A percentile compares a stretch with the other conserved stretches of the same genome.
Evolutionary conservation across 306 rosid species (phyloP).

Genomic region (Vigna hirtella): DNA sequence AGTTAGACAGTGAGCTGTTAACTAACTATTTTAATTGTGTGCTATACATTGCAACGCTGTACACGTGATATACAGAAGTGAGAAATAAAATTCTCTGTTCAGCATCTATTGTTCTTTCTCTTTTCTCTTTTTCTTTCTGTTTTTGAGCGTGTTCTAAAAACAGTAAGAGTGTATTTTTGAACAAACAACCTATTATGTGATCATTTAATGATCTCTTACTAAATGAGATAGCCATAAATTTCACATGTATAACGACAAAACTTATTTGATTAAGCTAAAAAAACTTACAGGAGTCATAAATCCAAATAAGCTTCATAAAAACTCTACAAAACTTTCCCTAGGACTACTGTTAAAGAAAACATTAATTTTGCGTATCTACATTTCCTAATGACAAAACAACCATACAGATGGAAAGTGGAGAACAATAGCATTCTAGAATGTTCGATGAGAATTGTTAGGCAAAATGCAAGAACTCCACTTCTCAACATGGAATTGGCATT

Average conservation of each 20-base stretch:
- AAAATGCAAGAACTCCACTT: constrained; percentile 23
- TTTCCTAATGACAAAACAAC: neutral
- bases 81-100: too few species aligned
- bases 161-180: neutral
- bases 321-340: neutral
- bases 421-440: neutral
- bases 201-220: neutral
- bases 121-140: neutral
- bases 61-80: neutral
- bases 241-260: neutral
- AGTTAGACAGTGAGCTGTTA: too few species aligned
- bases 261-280: neutral
- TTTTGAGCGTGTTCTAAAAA: neutral
- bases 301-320: neutral
- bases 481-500: constrained; percentile 4
- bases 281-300: neutral
- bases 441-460: neutral
- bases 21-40: too few species aligned
- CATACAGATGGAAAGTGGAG: neutral
- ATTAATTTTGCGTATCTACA: neutral
- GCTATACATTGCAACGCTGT: neutral
- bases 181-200: neutral
- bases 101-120: too few species aligned
- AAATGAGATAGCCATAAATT: neutral
- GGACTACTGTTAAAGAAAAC: constrained; percentile 1